These are phyloP conservation scores for Candida multigemmis DNA, from an alignment of 805 yeast species.

Conservation along the genomic window DNA sequence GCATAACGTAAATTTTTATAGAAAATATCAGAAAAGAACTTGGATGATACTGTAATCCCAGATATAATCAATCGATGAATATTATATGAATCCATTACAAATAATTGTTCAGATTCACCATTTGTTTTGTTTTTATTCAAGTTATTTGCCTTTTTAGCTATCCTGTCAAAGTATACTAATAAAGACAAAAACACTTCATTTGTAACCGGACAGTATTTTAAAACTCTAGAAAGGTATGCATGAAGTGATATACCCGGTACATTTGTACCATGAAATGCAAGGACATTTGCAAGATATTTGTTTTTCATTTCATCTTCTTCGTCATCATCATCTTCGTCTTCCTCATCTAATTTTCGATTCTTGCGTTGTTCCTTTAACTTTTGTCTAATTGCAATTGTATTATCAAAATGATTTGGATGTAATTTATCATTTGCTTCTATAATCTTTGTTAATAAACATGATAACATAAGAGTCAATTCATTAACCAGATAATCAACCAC, in stretches of 20 bases:
- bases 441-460: constrained; percentile 77
- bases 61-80: constrained; percentile 90
- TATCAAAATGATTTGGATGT: constrained; percentile 58
- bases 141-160: constrained; percentile 73
- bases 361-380: constrained; percentile 21
- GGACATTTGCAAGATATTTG: constrained; percentile 55
- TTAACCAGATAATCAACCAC: constrained; percentile 78
- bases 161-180: constrained; percentile 89
- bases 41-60: constrained; percentile 91
- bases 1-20: constrained; percentile 93
- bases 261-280: constrained; percentile 93
- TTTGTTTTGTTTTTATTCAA: constrained; percentile 15
- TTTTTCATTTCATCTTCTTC: constrained; percentile 37
- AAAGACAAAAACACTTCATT: constrained; percentile 89
- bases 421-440: constrained; percentile 83
- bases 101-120: constrained; percentile 42
- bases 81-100: constrained; percentile 93
- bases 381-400: constrained; percentile 33
- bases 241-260: constrained; percentile 92
- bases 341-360: constrained; percentile 4
- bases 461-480: constrained; percentile 74
- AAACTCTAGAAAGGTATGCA: constrained; percentile 80
- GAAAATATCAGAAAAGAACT: constrained; percentile 89
- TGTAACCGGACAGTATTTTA: constrained; percentile 97
- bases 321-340: constrained; percentile 19